Percentiles rank a stretch among this genome's conserved stretches.
Conservation (phyloP, 306 rosid species). For the Echinosophora koreensis region DNA sequence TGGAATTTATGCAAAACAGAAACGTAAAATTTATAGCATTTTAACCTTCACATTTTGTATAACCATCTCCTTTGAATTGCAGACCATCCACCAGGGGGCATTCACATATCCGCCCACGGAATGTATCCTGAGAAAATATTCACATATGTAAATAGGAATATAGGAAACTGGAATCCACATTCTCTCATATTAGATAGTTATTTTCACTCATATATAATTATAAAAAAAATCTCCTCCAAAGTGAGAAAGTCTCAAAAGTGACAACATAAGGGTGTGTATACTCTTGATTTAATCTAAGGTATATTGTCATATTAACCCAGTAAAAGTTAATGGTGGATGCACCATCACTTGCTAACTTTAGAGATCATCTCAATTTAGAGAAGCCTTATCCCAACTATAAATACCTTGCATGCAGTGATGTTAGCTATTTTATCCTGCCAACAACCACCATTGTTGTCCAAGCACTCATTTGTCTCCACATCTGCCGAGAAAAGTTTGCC, state of each 20-base stretch:
- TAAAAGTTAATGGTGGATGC: no score
- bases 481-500: constrained; percentile 57
- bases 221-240: not conserved
- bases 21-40: constrained; percentile 1
- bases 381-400: not conserved
- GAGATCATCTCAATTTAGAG: no score
- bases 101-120: constrained; percentile 97
- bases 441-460: constrained; percentile 81
- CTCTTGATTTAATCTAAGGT: no score
- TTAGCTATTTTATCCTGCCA: constrained; percentile 81
- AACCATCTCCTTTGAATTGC: constrained; percentile 99
- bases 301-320: no score
- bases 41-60: constrained; percentile 86
- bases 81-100: constrained; percentile 97
- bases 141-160: constrained; percentile 32
- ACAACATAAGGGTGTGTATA: no score
- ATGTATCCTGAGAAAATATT: constrained; percentile 78
- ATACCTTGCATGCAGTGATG: constrained; percentile 91
- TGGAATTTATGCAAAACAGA: constrained; percentile 27
- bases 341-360: no score
- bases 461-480: constrained; percentile 90
- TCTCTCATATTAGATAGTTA: constrained; percentile 23
- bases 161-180: constrained; percentile 18
- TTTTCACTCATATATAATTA: constrained; percentile 36
- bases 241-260: not conserved